Percentiles rank a stretch among this genome's conserved stretches.
Evolutionary conservation across 139 green algal genomes (phyloP).

Genomic region (Astrephomene gubernaculifera): DNA sequence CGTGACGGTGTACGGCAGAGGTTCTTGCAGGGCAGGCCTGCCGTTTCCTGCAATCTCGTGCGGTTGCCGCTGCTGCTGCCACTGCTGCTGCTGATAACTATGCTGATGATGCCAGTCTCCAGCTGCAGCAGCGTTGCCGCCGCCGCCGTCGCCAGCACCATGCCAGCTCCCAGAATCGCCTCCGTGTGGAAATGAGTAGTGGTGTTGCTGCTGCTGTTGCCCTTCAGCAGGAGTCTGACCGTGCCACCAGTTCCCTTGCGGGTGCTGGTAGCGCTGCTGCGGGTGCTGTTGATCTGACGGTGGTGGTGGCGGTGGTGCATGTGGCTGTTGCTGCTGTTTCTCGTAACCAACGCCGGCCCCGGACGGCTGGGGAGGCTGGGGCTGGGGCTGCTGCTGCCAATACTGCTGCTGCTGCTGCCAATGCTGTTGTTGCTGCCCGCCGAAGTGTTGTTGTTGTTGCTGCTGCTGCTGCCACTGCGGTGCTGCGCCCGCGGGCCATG

Average conservation of each 20-base stretch:
- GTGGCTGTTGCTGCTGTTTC: background rate
- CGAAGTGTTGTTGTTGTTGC: background rate
- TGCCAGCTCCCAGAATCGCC: background rate
- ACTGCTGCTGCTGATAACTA: no score
- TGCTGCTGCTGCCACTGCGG: background rate
- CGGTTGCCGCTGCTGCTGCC: background rate
- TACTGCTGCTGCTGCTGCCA: background rate
- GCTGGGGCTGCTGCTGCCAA: background rate
- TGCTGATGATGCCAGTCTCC: no score
- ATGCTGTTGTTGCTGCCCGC: background rate
- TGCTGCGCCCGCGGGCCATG: no score
- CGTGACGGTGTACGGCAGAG: background rate
- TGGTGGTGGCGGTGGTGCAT: background rate
- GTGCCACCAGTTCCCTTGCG: background rate
- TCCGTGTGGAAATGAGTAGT: background rate
- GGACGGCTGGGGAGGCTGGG: background rate
- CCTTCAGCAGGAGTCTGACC: background rate
- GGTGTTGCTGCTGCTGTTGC: background rate
- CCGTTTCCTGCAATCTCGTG: no score
- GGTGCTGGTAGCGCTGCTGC: background rate
- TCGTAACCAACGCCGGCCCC: no score
- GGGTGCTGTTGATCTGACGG: background rate
- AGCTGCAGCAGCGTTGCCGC: background rate
- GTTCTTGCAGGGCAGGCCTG: no score
- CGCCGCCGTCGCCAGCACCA: background rate